phyloP scores from a whole-genome alignment of 1,284 basidiomycete species.

The Puccinia horiana region DNA sequence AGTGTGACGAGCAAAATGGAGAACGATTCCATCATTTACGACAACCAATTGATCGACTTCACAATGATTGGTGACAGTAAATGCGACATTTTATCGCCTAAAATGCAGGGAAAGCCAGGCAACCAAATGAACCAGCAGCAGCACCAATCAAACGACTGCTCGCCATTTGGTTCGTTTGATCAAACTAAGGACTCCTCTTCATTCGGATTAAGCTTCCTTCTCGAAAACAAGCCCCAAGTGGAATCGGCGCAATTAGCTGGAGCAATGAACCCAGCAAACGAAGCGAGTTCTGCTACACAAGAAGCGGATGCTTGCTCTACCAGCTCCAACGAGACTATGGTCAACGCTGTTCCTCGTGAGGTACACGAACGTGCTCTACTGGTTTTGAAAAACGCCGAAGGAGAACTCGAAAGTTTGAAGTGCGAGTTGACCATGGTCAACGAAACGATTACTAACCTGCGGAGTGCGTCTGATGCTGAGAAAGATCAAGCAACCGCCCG shows the following conservation, averaged over 20 bases:
- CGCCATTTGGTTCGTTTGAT: background rate
- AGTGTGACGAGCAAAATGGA: background rate
- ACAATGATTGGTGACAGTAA: conserved; percentile 11
- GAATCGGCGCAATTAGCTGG: background rate
- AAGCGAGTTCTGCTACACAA: background rate
- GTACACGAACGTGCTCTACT: background rate
- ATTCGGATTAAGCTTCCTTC: background rate
- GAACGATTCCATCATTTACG: conserved; percentile 5
- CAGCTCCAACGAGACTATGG: background rate
- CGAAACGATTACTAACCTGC: background rate
- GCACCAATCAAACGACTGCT: background rate
- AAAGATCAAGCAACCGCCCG: background rate
- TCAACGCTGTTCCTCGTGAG: conserved; percentile 11
- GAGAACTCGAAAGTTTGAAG: background rate
- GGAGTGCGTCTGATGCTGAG: background rate
- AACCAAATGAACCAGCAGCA: background rate
- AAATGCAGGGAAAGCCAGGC: background rate
- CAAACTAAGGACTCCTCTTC: background rate
- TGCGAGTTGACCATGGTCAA: background rate
- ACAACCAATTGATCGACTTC: conserved; percentile 4
- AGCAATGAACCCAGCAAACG: background rate
- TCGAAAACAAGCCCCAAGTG: background rate
- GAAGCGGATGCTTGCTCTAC: background rate
- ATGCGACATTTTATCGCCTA: background rate
- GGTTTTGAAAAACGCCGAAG: background rate